Base-by-base conservation (phyloP, 139 green algal genomes). In the Coelastrella sp. region DNA sequence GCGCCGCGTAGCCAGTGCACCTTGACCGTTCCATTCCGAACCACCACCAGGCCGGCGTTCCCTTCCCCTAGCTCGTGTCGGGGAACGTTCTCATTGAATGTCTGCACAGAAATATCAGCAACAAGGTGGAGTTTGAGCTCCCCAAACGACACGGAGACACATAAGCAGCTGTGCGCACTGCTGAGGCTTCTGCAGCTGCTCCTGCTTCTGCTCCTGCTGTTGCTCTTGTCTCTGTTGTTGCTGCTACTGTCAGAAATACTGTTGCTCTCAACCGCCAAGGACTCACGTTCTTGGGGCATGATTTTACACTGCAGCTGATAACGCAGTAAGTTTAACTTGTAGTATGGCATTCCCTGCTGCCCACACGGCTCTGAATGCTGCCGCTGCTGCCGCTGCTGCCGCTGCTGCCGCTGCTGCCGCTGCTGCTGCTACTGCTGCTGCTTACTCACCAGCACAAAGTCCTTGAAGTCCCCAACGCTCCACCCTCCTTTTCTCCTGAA, bases 1-100 rank as follows among this genome's bases (percentile, higher is more conserved):
- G 9, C 25, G 14, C 88, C 88, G 10, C 88, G 80, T 60, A 91
- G 88, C 88, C 88, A 91, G 70, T 88, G 80, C 22, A 88, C 88
- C 15, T 65, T 35, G 49, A 88, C 88, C 7, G 80, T 75, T 7
- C 88, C 88, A 59, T 88, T 88, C 0, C 80, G 80, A 22, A 91
- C 57, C 6, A 91, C 80, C 9, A 91, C 88, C 14, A 91, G 70
- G n/a, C 49, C 88, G 7, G 88, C 88, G 59, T 91, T 91, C 57
- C 88, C 88, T 70, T 91, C 88, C 19, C 88, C 88, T 7, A 88
- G 58, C 70, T 82, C 70, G 35, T 91, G 88, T n/a, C 80, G 27
- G 12, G 88, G 88, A 22, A 91, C 88, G 4, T 65, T 56, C 24
- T 84, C 68, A 70, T 91, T 84, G 72, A 91, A 91, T 6, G 17